phyloP scores from a whole-genome alignment of 2,329 filamentous ascomycete genomes.

The Penicillium sp. region DNA sequence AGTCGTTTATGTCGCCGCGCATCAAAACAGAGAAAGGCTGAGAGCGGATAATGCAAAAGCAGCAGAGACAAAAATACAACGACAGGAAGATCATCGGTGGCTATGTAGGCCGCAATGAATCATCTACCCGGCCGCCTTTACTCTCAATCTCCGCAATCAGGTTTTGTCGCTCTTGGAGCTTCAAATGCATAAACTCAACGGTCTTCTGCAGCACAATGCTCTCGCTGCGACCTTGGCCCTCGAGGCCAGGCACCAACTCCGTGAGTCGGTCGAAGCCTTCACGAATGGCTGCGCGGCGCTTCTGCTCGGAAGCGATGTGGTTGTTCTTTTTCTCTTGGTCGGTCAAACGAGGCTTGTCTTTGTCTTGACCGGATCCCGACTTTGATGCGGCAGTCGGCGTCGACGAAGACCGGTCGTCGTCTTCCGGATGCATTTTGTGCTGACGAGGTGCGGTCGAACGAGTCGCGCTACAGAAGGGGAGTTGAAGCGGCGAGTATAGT shows the following conservation, averaged over 20 bases:
- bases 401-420: slow-evolving; percentile 32
- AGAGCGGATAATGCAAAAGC: background rate
- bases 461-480: background rate
- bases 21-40: background rate
- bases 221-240: slow-evolving; percentile 79
- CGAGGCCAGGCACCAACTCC: slow-evolving; percentile 71
- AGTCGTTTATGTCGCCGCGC: background rate
- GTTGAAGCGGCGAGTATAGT: background rate
- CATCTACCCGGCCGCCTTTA: slow-evolving; percentile 52
- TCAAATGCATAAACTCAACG: slow-evolving; percentile 59
- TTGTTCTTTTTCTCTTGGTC: slow-evolving; percentile 69
- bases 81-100: background rate
- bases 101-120: slow-evolving; percentile 31
- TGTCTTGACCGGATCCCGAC: slow-evolving; percentile 27
- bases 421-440: slow-evolving; percentile 25
- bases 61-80: background rate
- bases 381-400: slow-evolving; percentile 30
- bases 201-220: slow-evolving; percentile 72
- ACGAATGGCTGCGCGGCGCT: slow-evolving; percentile 68
- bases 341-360: slow-evolving; percentile 60
- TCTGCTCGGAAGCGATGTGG: slow-evolving; percentile 62
- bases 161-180: slow-evolving; percentile 55
- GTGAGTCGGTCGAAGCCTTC: slow-evolving; percentile 78
- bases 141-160: slow-evolving; percentile 57
- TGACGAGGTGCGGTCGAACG: slow-evolving; percentile 1